Base-by-base conservation (phyloP, 768 basidiomycete species). In the Ramaria sp. region DNA sequence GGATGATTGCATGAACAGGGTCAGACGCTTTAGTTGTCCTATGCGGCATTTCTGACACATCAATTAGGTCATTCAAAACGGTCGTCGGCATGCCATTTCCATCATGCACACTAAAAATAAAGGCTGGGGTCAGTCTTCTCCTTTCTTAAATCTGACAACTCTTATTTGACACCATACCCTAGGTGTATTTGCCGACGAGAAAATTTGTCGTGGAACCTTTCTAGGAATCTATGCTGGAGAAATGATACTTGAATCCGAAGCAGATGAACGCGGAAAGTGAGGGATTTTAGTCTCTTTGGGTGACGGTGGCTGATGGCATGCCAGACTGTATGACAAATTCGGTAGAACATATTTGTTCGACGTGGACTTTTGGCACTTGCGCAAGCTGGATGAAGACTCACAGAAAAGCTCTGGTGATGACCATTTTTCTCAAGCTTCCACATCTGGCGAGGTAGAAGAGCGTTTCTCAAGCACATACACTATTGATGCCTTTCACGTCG, bases 171-270 rank as follows among this genome's bases (percentile, higher is more conserved):
- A 25, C 36, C 27, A 42, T 32, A 43, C 56, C 32, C 12, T 50
- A 90, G 89, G 89, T 32, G 77, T 94, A 2, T 84, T 88, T 63
- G 81, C 79, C 36, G 78, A 77, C 18, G 61, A 70, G 3, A 79
- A 73, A 59, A 91, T 94, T 27, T 75, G 75, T 0, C 67, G 65
- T 38, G 83, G 88, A 3, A 78, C 82, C 0, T 94, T 82, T 62
- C 65, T 96, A 38, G 92, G 92, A 1, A 74, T 91, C 3, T 96
- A 96, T 64, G 71, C 90, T 1, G 92, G 92, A 1, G 92, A 96
- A 63, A 67, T 91, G 9, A 60, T 96, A 18, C 81, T 78, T 0
- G 85, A 88, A 51, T 71, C 66, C 2, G 83, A 82, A 43, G 79
- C 76, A 2, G 81, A 92, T 38, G 61, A 65, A 5, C 78, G 92